Base-by-base conservation (phyloP, 1,284 basidiomycete genomes). In the Abortiporus biennis region DNA sequence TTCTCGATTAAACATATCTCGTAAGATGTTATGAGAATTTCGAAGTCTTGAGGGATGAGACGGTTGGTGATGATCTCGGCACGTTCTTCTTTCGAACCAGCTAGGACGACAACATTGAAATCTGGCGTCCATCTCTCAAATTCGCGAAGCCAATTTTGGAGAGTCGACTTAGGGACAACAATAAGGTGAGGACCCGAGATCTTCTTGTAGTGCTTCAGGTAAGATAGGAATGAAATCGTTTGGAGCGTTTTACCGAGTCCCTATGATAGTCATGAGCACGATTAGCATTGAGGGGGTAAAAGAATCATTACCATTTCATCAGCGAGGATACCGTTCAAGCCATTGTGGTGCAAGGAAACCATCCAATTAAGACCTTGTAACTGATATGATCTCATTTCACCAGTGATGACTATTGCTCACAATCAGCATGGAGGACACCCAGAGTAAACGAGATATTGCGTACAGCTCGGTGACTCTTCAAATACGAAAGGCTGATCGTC, bases 221-320 rank as follows among this genome's bases (percentile, higher is more conserved):
- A 99, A 1, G 92, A 82, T 21, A 99, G 80, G 77, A 99, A 99
- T 0, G 95, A 88, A 54, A 99, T 96, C 0, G 94, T 99, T 69
- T 99, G 95, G 0, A 98, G 72, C 0, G 95, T 99, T 75, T 99
- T 99, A 27, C 96, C 95, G 24, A 99, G 81, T 66, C 95, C 95
- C 92, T 94, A 58, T 3, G 43, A 45, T 36, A 46, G 31, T 46
- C 15, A 30, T 46, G 21, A 46, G 41, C 42, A 31, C 15, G 31
- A 29, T 20, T 24, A 42, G 45, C 40, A 24, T 6, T 25, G 30
- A 38, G 37, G 29, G 33, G 15, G 23, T 15, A 24, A 40, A 30
- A 38, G 19, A 25, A 19, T 15, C 54, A 72, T 38, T 39, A 88
- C 90, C 92, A 95, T 96, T 62, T 95, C 92, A 53, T 95, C 92